Evolutionary conservation across 148 eudicot genomes (phyloP).

Genomic region (Diospyros lotus): DNA sequence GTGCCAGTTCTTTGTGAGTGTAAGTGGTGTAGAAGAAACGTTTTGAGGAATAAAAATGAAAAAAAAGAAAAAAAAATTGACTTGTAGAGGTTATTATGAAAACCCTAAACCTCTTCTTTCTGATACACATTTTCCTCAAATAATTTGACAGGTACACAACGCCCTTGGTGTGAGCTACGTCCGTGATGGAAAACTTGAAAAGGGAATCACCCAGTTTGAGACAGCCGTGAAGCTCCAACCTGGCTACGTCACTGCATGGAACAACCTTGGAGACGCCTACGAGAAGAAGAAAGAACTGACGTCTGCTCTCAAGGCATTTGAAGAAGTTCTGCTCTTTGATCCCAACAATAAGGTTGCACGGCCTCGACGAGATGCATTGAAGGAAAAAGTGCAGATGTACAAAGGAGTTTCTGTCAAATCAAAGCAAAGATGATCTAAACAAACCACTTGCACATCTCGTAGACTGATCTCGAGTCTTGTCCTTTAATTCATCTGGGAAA

Average conservation of each 20-base stretch:
- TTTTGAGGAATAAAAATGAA: not conserved
- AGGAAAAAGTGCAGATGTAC: slow-evolving; percentile 67
- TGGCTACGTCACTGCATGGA: slow-evolving; percentile 93
- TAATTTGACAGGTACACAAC: slow-evolving; percentile 65
- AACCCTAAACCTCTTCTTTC: no score
- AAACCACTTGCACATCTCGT: no score
- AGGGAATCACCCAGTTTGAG: slow-evolving; percentile 77
- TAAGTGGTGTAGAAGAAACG: not conserved
- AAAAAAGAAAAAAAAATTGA: not conserved
- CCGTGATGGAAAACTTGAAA: slow-evolving; percentile 76
- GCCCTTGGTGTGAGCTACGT: slow-evolving; percentile 86
- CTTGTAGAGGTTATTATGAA: no score
- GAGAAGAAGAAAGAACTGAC: slow-evolving; percentile 78
- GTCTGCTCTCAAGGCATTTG: slow-evolving; percentile 81
- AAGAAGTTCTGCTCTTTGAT: slow-evolving; percentile 88
- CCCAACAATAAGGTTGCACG: slow-evolving; percentile 88
- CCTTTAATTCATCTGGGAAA: no score
- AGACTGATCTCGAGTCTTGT: no score
- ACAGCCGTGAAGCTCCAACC: slow-evolving; percentile 87
- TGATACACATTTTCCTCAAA: not conserved
- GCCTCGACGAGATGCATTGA: slow-evolving; percentile 68
- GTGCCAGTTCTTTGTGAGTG: not conserved
- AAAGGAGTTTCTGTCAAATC: slow-evolving; percentile 75
- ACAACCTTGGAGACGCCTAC: slow-evolving; percentile 91
- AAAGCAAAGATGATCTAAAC: slow-evolving; percentile 35